A percentile compares a stretch with the other conserved stretches of the same genome.
phyloP scores from a whole-genome alignment of 1,284 basidiomycete species.

The Rhodotorula sp. region DNA sequence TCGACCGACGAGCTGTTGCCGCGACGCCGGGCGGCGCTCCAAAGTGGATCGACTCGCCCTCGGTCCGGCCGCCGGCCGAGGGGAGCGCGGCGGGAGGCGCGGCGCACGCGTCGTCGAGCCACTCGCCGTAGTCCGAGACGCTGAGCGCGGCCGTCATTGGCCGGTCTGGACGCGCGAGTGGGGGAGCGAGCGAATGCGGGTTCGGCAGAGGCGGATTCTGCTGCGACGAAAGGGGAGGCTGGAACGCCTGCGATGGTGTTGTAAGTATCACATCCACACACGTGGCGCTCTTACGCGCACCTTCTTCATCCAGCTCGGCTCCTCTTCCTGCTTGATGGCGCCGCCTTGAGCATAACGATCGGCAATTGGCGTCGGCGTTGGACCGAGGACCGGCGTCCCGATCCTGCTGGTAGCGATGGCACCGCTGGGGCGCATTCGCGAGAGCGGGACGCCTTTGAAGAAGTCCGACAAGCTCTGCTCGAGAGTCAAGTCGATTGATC shows the following conservation, averaged over 20 bases:
- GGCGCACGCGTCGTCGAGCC: background rate
- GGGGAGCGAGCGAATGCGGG: too few species aligned
- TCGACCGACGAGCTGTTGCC: background rate
- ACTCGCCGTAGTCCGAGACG: constrained; percentile 17
- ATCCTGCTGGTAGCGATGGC: background rate
- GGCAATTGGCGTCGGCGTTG: constrained; percentile 17
- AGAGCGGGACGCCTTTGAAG: constrained; percentile 18
- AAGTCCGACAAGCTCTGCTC: constrained; percentile 18
- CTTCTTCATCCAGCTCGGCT: constrained; percentile 13
- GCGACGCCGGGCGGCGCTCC: background rate
- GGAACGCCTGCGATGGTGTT: too few species aligned
- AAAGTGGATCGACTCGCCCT: too few species aligned
- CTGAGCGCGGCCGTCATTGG: background rate
- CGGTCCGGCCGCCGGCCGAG: background rate
- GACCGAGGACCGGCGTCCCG: background rate
- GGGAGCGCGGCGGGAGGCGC: background rate
- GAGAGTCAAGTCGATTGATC: too few species aligned
- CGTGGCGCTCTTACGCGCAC: background rate
- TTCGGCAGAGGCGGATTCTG: too few species aligned
- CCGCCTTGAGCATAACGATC: constrained; percentile 2
- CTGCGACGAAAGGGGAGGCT: too few species aligned
- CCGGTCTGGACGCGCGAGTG: background rate
- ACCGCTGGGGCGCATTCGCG: background rate
- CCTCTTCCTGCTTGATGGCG: background rate
- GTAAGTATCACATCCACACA: too few species aligned